Base-by-base conservation (phyloP, 1,139 yeast genomes). In the Eremothecium gossypii region DNA sequence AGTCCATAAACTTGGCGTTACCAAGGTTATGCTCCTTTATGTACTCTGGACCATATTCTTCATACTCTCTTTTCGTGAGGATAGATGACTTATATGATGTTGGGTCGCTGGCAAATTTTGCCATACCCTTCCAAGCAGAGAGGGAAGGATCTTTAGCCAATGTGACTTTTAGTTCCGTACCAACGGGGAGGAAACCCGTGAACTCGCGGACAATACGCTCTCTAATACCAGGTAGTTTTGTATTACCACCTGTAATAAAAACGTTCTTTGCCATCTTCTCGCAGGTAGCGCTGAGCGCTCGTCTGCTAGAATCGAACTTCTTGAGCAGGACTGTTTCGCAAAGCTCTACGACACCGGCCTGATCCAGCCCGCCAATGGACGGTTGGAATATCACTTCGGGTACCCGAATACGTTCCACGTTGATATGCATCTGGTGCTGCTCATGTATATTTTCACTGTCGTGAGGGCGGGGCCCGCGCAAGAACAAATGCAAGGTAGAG, bases 111-210 rank as follows among this genome's bases (percentile, higher is more conserved):
- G 93, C 70, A 84, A 95, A 84, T 53, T 75, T 74, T 17, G 85
- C 79, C 95, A 93, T 89, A 17, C 98, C 98, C 51, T 71, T 78
- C 98, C 98, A 93, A 1, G 96, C 77, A 62, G 91, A 98, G 35
- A 74, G 58, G 2, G 76, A 53, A 2, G 95, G 87, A 56, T 85
- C 78, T 5, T 62, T 50, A 0, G 96, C 95, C 11, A 65, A 60
- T 41, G 81, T 67, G 0, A 89, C 83, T 9, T 69, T 66, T 34
- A 89, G 63, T 1, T 77, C 73, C 0, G 83, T 68, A 1, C 77
- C 83, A 1, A 71, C 73, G 0, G 98, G 97, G 43, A 91, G 65
- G 48, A 83, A 74, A 10, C 77, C 66, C 3, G 76, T 75, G 47
- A 87, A 74, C 47, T 91, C 98, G 30, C 67, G 66, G 2, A 64